Evolutionary conservation across 163 green algal genomes (phyloP), one percentile per base, ranked within the genome.

Genomic region (Scenedesmus sp.): DNA sequence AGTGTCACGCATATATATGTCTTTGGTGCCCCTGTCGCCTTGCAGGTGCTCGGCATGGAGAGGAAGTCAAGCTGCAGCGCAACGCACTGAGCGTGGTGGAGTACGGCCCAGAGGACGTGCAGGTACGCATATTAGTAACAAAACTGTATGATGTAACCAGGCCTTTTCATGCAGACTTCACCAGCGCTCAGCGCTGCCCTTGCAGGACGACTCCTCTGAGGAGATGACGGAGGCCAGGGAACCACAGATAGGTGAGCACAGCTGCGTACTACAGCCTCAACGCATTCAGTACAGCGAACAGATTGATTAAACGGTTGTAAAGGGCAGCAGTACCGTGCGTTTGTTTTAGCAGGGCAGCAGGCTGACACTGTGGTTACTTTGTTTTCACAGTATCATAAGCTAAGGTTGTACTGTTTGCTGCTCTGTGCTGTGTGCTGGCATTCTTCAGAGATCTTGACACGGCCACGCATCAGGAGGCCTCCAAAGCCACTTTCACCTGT

Each of bases 1-100:
- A 12, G 4, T 22, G 35, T 24, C 24, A 51, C n/a, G 53, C 12
- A 35, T 3, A 42, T 13, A 30, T 35, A 61, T n/a, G 10, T 3
- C 10, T 5, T 49, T 35, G 15, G 26, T 42, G 61, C 35, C 26
- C 24, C 26, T 3, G 51, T 85, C 20, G 4, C n/a, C 16, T 0
- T 49, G 88, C 91, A 94, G 91, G 92, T 98, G 46, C 80, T 95
- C 83, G 89, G 90, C 68, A 96, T 56, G 92, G 95, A 40, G 93
- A 97, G 84, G 76, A 93, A 30, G 95, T 97, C 30, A 94, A 92
- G 40, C 91, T 99, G 51, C 92, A 95, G 44, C 89, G 86, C 42
- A 94, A 94, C 9, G 97, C 98, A 84, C 93, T 98, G 33, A 72
- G 26, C 30, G 83, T 93, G 40, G 15, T 93, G 37, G 89, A 93